Conservation (phyloP, 148 eudicot genomes). For the Rhododendron kiyosumense region DNA sequence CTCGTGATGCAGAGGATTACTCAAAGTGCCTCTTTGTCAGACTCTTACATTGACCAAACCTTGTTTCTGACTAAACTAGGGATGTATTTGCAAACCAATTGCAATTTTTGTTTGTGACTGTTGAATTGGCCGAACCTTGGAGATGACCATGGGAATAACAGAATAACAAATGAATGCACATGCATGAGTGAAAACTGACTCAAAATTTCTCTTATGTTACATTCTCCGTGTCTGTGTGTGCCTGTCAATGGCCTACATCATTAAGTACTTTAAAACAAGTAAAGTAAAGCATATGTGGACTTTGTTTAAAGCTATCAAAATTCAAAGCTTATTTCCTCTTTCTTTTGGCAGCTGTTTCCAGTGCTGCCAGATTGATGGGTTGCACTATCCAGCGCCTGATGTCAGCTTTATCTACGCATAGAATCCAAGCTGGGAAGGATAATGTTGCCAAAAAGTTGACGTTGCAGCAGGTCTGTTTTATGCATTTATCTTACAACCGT, state of each 20-base stretch:
- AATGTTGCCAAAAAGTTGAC: slow-evolving; percentile 64
- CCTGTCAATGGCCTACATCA: background rate
- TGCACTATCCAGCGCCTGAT: slow-evolving; percentile 62
- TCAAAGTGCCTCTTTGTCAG: background rate
- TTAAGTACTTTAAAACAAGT: background rate
- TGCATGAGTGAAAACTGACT: slow-evolving; percentile 3
- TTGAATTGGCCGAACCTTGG: background rate
- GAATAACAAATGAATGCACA: background rate
- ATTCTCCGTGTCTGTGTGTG: background rate
- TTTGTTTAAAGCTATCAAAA: background rate
- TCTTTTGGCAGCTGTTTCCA: slow-evolving; percentile 55
- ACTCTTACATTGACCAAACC: background rate
- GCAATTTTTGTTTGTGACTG: background rate
- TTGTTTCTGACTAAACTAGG: background rate
- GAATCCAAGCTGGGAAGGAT: slow-evolving; percentile 77
- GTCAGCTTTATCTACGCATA: slow-evolving; percentile 58
- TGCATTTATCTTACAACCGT: background rate
- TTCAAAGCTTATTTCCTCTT: background rate
- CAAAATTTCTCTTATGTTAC: background rate
- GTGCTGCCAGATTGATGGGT: slow-evolving; percentile 74
- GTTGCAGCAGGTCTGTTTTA: slow-evolving; percentile 64
- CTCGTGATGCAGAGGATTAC: no score
- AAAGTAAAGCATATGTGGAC: background rate
- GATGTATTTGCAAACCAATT: background rate
- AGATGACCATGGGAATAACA: background rate